Evolutionary conservation across 1,139 yeast genomes (phyloP), one percentile per base, ranked within the genome.

Genomic region (Hyphopichia fennica): DNA sequence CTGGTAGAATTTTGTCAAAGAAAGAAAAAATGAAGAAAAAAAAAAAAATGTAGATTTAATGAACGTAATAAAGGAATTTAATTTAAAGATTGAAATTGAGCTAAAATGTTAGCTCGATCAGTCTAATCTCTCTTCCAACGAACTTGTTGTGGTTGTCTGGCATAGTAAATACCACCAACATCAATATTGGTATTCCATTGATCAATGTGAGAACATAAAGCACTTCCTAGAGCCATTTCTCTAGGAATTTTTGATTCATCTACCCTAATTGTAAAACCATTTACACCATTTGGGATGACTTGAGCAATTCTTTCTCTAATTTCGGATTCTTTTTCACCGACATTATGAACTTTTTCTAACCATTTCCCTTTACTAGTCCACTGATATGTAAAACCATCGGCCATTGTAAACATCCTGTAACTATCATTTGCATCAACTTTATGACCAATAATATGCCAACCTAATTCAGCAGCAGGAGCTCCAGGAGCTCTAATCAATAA

Each of bases 161-260:
- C 78, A 47, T 69, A 73, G 57, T 81, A 81, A 38, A 81, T 77
- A 27, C 87, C 87, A 18, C 87, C 86, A 29, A 80, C 77, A 25
- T 77, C 79, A 38, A 76, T 58, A 47, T 67, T 65, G 15, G 87
- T 81, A 53, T 79, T 82, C 87, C 87, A 82, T 48, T 81, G 86
- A 52, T 82, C 87, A 44, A 82, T 73, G 55, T 66, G 75, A 36
- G 84, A 79, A 49, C 81, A 75, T 51, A 82, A 63, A 2, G 85
- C 86, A 5, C 83, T 75, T 30, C 81, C 65, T 27, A 82, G 55
- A 1, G 84, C 87, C 62, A 82, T 53, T 48, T 80, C 84, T 37
- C 74, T 60, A 9, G 79, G 70, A 34, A 81, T 73, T 52, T 79
- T 75, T 23, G 72, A 45, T 51, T 77, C 82, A 55, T 82, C 84